A percentile compares a stretch with the other conserved stretches of the same genome.
These are phyloP conservation scores for Vitis rotundifolia DNA, from an alignment of 164 flowering plant genomes.

Conservation along the genomic window DNA sequence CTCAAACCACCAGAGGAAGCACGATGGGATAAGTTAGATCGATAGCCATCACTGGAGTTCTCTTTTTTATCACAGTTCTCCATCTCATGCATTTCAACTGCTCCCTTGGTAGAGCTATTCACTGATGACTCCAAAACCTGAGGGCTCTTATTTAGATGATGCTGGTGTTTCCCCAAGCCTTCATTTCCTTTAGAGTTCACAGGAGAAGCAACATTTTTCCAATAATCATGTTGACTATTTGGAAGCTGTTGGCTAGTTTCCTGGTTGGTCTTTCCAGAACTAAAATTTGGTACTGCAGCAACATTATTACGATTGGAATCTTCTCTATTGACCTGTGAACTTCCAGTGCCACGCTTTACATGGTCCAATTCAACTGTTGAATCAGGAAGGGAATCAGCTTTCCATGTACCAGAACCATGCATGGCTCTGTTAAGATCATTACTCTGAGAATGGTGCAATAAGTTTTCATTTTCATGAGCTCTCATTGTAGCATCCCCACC, in stretches of 20 bases:
- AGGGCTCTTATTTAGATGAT: slow-evolving; percentile 20
- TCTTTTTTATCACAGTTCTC: slow-evolving; percentile 30
- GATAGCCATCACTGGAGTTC: slow-evolving; percentile 32
- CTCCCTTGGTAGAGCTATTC: slow-evolving; percentile 27
- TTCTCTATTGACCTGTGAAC: slow-evolving; percentile 12
- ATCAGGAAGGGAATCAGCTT: slow-evolving; percentile 18
- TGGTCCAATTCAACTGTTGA: slow-evolving; percentile 21
- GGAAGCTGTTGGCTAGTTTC: slow-evolving; percentile 25
- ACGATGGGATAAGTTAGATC: slow-evolving; percentile 28
- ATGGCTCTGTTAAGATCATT: slow-evolving; percentile 15
- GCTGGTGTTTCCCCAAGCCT: slow-evolving; percentile 23
- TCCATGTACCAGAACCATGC: slow-evolving; percentile 24
- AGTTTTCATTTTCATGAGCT: slow-evolving; percentile 22
- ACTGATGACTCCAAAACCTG: slow-evolving; percentile 30
- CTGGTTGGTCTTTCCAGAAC: slow-evolving; percentile 13
- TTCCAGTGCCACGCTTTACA: slow-evolving; percentile 17
- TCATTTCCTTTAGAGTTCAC: slow-evolving; percentile 24
- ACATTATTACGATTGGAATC: slow-evolving; percentile 21
- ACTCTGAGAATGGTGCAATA: slow-evolving; percentile 24
- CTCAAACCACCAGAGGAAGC: slow-evolving; percentile 21
- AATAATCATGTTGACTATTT: slow-evolving; percentile 26
- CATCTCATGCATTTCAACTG: slow-evolving; percentile 22
- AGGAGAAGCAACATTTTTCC: slow-evolving; percentile 36
- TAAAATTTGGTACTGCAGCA: slow-evolving; percentile 18
- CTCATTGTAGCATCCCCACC: slow-evolving; percentile 16